Conservation (phyloP, 176 grass and related monocot species). For the Otatea glauca region DNA sequence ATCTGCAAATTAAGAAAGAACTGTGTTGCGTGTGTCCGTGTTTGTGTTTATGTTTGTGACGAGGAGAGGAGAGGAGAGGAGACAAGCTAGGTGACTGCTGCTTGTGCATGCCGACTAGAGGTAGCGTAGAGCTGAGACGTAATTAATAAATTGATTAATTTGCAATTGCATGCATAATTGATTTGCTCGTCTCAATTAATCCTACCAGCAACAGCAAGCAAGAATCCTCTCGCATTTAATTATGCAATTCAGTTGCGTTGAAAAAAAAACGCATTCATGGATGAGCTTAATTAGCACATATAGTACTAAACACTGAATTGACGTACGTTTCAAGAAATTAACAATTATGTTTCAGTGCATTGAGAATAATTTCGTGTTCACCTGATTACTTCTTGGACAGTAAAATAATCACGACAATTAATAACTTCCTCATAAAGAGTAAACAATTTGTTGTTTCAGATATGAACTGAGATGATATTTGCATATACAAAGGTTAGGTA, state of each 20-base stretch:
- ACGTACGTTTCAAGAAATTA: background rate
- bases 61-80: background rate
- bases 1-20: background rate
- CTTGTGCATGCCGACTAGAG: background rate
- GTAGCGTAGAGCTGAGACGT: constrained; percentile 17
- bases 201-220: background rate
- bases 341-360: background rate
- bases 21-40: background rate
- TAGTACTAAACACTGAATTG: background rate
- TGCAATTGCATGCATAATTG: constrained; percentile 4
- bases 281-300: background rate
- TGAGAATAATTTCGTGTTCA: background rate
- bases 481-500: constrained; percentile 21
- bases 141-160: background rate
- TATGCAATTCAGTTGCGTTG: background rate
- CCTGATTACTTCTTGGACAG: too few relatives aligned
- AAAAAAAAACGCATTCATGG: constrained; percentile 3
- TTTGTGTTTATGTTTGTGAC: background rate
- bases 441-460: background rate
- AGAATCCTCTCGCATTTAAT: background rate
- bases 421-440: background rate
- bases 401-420: background rate
- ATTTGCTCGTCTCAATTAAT: background rate
- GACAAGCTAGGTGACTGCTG: background rate
- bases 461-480: background rate